Evolutionary conservation across 2,329 filamentous ascomycete species (phyloP), one percentile per base, ranked within the genome.

Genomic region (Stenocarpella maydis): DNA sequence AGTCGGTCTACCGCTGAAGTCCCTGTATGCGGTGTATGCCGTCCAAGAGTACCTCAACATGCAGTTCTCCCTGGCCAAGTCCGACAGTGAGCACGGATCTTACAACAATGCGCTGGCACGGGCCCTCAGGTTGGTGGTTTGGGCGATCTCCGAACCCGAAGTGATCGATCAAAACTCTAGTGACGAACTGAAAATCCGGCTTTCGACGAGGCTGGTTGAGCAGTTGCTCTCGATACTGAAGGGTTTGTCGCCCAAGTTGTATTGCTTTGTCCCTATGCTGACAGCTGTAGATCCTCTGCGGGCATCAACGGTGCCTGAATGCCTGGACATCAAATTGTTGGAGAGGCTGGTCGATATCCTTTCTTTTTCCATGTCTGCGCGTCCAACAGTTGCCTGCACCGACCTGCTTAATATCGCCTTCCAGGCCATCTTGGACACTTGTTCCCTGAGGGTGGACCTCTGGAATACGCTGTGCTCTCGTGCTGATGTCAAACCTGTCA

Each of bases 21-120:
- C 89, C 2, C 83, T 94, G 0, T 97, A 95, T 76, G 91, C 91
- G 3, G 80, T 94, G 1, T 86, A 91, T 75, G 88, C 90, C 0
- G 82, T 97, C 47, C 82, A 84, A 26, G 85, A 89, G 67, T 91
- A 90, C 76, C 83, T 94, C 79, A 71, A 81, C 82, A 76, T 80
- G 75, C 74, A 74, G 66, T 49, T 72, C 55, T 70, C 39, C 68
- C 70, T 50, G 69, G 71, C 54, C 50, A 70, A 67, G 43, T 72
- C 71, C 14, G 67, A 74, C 47, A 72, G 74, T 49, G 72, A 74
- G 28, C 47, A 43, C 24, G 69, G 26, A 2, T 21, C 34, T 2
- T 80, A 78, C 52, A 71, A 77, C 47, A 78, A 80, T 21, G 78
- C 80, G 49, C 71, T 85, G 3, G 73, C 79, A n/a, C 83, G 82